Conservation (phyloP, 2,329 filamentous ascomycete species). For the Emmonsiellopsis sp. region DNA sequence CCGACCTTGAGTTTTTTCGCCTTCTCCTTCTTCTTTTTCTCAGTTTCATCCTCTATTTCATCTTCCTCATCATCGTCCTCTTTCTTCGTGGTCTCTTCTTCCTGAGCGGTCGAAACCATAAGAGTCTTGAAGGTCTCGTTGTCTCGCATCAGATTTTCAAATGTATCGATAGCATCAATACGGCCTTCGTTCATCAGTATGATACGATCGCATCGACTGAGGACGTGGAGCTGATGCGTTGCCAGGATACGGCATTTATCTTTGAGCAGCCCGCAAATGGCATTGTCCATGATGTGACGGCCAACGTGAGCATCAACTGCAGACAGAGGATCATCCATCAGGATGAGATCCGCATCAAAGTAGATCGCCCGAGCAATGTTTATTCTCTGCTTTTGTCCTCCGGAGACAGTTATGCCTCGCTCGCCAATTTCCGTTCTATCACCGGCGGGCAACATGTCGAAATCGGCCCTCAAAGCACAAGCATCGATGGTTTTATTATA, state of each 20-base stretch:
- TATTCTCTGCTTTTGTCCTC: constrained; percentile 87
- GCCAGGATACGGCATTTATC: constrained; percentile 86
- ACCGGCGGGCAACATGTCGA: constrained; percentile 86
- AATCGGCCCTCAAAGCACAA: constrained; percentile 73
- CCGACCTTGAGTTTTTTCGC: constrained; percentile 28
- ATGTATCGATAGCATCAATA: constrained; percentile 80
- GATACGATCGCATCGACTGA: constrained; percentile 82
- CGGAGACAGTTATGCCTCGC: constrained; percentile 87
- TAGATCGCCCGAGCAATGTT: constrained; percentile 80
- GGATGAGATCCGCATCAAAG: constrained; percentile 53
- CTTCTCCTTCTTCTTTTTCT: constrained; percentile 32
- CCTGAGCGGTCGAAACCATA: constrained; percentile 69
- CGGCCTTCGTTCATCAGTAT: constrained; percentile 85
- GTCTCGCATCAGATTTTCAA: constrained; percentile 72
- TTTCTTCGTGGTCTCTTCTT: constrained; percentile 40
- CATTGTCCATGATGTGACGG: constrained; percentile 77
- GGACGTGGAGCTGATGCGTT: constrained; percentile 89
- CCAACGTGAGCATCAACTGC: constrained; percentile 50
- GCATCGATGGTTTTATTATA: constrained; percentile 77
- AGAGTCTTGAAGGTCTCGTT: constrained; percentile 71
- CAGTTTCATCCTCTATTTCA: constrained; percentile 38
- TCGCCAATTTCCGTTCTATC: constrained; percentile 92
- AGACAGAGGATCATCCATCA: constrained; percentile 57
- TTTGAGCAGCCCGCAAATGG: constrained; percentile 79
- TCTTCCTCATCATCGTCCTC: constrained; percentile 43